Base-by-base conservation (phyloP, 179 eudicot genomes). In the Spergularia azorica region DNA sequence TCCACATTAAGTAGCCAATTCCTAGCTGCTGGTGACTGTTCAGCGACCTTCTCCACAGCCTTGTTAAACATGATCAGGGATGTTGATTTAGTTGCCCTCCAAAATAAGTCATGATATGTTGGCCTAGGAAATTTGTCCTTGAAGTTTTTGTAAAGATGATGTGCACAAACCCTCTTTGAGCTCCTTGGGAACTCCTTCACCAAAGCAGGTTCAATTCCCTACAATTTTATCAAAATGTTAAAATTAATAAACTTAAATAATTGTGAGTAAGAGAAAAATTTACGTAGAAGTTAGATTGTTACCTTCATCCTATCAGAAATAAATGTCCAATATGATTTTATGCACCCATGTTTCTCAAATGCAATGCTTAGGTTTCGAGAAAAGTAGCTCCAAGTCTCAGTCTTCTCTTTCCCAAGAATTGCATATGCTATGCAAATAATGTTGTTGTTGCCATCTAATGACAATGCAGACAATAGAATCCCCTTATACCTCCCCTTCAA, bases 301-400 rank as follows among this genome's bases (percentile, higher is more conserved):
- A 66, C 70, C 26, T 48, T 73, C 58, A 41, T 60, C 17, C 76
- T 20, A 21, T 73, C 57, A 73, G 43, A 60, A 0, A 61, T 73
- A n/a, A 72, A 58, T 0, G 75, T 72, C 65, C 38, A 72, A 38
- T 72, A 54, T 20, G 46, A 60, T 5, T 48, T 73, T 0, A 18
- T 2, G 8, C 54, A 48, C 0, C 67, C 39, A 2, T 57, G 32
- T 5, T 43, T 13, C 6, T 41, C 38, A 41, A 72, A 72, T 6
- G 36, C 11, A 10, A 72, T 59, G 4, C 3, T 59, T 0, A 73
- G 5, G 8, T 73, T 60, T 73, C 67, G 61, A 10, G 59, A 73
- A 16, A 61, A 73, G 20, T 73, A 60, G 14, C 43, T 1, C 68
- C 58, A 73, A 56, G n/a, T 55, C 3, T 55, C 63, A 1, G 17